Percentiles rank a stretch among this genome's conserved stretches.
These are phyloP conservation scores for Blastocystis sp. DNA, from an alignment of 352 stramenopile genomes.

Conservation along the genomic window DNA sequence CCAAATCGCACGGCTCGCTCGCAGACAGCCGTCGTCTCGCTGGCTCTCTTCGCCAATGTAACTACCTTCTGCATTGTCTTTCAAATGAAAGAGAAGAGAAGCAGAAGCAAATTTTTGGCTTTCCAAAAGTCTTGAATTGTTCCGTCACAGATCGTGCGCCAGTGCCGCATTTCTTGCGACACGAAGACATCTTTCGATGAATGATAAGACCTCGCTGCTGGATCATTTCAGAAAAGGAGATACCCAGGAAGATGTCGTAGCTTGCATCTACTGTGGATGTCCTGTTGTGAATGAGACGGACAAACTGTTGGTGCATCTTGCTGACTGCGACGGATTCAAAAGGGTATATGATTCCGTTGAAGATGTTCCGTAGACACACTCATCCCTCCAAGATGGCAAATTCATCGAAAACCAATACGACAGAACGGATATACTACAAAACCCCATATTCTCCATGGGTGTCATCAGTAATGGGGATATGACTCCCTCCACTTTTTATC, in stretches of 20 bases:
- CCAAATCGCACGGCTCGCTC: not conserved
- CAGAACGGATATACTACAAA: no score
- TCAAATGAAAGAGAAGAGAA: not conserved
- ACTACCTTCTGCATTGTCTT: not conserved
- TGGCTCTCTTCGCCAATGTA: not conserved
- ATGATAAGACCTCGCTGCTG: no score
- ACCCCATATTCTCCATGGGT: slow-evolving; percentile 1
- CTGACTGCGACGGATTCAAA: not conserved
- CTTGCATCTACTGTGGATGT: not conserved
- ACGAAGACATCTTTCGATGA: no score
- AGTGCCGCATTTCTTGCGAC: no score
- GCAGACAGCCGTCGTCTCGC: not conserved
- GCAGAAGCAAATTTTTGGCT: not conserved
- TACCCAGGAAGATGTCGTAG: no score
- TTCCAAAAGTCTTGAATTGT: not conserved
- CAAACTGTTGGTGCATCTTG: not conserved
- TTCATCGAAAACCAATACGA: no score
- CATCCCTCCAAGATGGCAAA: no score
- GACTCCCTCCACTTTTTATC: not conserved
- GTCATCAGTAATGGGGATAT: not conserved
- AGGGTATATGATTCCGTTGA: not conserved
- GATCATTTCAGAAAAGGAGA: no score
- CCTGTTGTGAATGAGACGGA: not conserved
- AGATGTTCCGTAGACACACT: not conserved
- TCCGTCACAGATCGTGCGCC: no score